Evolutionary conservation across 805 yeast species (phyloP), one percentile per base, ranked within the genome.

Genomic region (Lipomyces spencermartinsiae): DNA sequence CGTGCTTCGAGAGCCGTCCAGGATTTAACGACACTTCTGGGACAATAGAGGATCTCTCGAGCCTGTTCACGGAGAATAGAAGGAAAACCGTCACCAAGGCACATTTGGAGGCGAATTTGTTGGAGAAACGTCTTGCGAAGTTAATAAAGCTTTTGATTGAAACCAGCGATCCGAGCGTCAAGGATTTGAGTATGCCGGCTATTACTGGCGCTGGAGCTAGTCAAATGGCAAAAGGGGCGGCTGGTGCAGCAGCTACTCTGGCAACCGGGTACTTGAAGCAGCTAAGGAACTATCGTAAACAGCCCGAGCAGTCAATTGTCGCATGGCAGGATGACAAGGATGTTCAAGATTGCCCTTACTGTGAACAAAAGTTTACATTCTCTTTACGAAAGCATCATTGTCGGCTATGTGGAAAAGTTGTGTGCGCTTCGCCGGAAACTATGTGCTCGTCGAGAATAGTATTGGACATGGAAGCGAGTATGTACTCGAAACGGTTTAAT

Each of bases 361-460:
- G 99, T 74, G 77, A 80, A 14, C 80, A 82, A 12, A 74, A 75
- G 37, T 95, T 92, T 76, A 81, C 84, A 10, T 78, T 90, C 57
- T 76, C 86, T 0, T 73, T 85, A 31, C 80, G 98, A 61, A 91
- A 89, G 71, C 98, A 95, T 76, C 99, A 94, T 77, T 95, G 99
- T 77, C 81, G 98, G 49, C 77, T 93, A 33, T 94, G 99, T 80
- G 98, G 98, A 0, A 75, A 78, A 34, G 86, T 90, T 1, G 91
- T 92, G 0, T 94, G 98, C 79, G 96, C 89, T 33, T 89, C 88
- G 71, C 73, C 77, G 62, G 79, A 68, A 60, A 84, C 81, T 8
- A 88, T 81, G 14, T 94, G 99, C 76, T 92, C 97, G 0, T 86
- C 87, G 91, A 0, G 73, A 89, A 1, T 76, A 76, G 25, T 59